Conservation (phyloP, 2,329 filamentous ascomycete genomes). For the Sporothrix inflata region DNA sequence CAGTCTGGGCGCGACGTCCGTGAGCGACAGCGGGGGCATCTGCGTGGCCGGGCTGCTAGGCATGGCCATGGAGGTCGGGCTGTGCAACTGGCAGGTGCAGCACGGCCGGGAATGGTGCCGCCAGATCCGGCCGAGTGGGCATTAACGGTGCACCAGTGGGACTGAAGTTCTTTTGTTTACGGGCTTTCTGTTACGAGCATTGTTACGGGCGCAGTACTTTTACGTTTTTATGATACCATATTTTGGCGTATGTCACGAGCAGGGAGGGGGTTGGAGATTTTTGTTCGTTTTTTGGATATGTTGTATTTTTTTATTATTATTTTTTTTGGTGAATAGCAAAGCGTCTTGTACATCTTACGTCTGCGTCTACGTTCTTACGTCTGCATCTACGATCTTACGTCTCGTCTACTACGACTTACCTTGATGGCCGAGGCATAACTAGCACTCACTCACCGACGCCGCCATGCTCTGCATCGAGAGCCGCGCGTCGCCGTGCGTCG, state of each 20-base stretch:
- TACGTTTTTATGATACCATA: slow-evolving; percentile 3
- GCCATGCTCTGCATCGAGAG: not conserved
- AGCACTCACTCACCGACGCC: not conserved
- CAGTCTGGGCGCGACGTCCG: slow-evolving; percentile 83
- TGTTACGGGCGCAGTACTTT: not conserved
- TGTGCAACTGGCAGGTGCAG: slow-evolving; percentile 84
- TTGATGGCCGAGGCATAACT: not conserved
- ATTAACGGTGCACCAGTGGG: not conserved
- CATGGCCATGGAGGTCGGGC: slow-evolving; percentile 76
- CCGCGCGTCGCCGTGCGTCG: too few species aligned
- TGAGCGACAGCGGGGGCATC: slow-evolving; percentile 89
- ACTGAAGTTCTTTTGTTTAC: not conserved
- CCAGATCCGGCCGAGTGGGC: slow-evolving; percentile 51
- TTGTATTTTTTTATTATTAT: not conserved
- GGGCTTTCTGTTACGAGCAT: not conserved
- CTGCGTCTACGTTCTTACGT: too few species aligned
- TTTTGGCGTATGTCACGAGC: not conserved
- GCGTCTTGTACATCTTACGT: too few species aligned
- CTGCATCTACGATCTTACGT: too few species aligned
- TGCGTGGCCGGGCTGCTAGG: slow-evolving; percentile 84
- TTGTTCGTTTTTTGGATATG: not conserved
- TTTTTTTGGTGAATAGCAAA: not conserved
- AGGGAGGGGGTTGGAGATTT: not conserved
- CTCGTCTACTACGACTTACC: too few species aligned
- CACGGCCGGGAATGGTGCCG: slow-evolving; percentile 77